Base-by-base conservation (phyloP, 345 rosid species). In the Camelina hispida region DNA sequence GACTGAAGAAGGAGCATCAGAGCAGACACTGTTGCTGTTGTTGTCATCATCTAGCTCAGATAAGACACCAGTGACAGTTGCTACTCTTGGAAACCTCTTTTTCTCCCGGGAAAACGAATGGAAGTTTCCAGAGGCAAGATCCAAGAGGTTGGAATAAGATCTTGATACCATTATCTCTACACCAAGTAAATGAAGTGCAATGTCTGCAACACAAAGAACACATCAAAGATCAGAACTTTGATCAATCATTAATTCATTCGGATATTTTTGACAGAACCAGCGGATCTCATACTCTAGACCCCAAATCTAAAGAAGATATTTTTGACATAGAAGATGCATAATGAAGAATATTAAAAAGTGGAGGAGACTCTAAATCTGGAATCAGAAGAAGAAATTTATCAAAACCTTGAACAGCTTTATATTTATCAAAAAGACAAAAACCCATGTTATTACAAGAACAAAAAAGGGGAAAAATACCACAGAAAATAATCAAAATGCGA, bases 121-220 rank as follows among this genome's bases (percentile, higher is more conserved):
- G 63, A 81, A 83, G 52, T 83, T 82, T 6, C 97, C 93, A 8
- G 93, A 89, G 74, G 90, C 85, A 82, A 94, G 97, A 71, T 91
- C 98, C 69, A 91, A 81, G 74, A 94, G 96, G 79, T 94, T 94
- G 23, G 97, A 94, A 68, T 89, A 91, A 38, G 98, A 94, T 84
- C 93, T 89, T 34, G 98, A 94, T 66, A 76, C 89, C 98, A 94
- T 93, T 93, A 14, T 71, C 9, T 60, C 46, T 75, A 75, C 15
- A n/a, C 43, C 60, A 60, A 40, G 53, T 47, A 58, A 62, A 63
- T 0, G 34, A 57, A 6, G 40, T 75, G 3, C 52, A 77, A 65
- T 38, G 52, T 53, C 81, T 78, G 65, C 66, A 66, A 72, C 53
- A 58, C 3, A 43, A 43, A 43, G 34, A 52, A 61, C 46, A 50